A percentile compares a stretch with the other conserved stretches of the same genome.
phyloP scores from a whole-genome alignment of 1,284 basidiomycete species.

The Tilletia indica region DNA sequence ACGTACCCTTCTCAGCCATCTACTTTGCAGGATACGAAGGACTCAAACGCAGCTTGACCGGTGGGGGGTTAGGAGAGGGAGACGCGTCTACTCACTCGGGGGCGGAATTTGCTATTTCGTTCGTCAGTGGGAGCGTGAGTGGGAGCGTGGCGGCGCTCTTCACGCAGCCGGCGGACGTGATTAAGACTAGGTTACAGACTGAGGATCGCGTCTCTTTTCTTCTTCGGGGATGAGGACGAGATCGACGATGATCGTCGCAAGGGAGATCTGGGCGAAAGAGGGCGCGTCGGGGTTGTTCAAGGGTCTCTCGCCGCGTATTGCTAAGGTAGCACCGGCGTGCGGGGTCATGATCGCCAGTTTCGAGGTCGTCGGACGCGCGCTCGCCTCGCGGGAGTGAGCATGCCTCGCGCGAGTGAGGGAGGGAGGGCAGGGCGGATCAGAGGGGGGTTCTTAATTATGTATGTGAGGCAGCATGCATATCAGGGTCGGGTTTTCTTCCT shows the following conservation, averaged over 20 bases:
- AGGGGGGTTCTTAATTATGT: too few species aligned
- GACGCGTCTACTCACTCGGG: conserved; percentile 60
- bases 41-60: conserved; percentile 51
- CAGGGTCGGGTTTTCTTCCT: too few species aligned
- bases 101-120: conserved; percentile 71
- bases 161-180: conserved; percentile 92
- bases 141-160: conserved; percentile 72
- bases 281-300: conserved; percentile 77
- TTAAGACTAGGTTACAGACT: conserved; percentile 84
- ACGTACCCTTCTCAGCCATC: conserved; percentile 92
- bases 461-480: too few species aligned
- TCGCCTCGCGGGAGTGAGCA: conserved; percentile 2
- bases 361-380: conserved; percentile 65
- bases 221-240: too few species aligned
- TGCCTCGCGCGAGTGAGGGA: too few species aligned
- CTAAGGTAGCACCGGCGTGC: conserved; percentile 97
- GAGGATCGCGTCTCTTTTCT: conserved; percentile 30
- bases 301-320: conserved; percentile 81
- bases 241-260: conserved; percentile 60
- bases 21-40: conserved; percentile 69
- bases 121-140: conserved; percentile 70
- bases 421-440: too few species aligned
- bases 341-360: conserved; percentile 96
- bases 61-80: conserved; percentile 57
- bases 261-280: conserved; percentile 74